A percentile compares a stretch with the other conserved stretches of the same genome.
Conservation (phyloP, 2,329 filamentous ascomycete species). For the Chaetothyriales sp. region DNA sequence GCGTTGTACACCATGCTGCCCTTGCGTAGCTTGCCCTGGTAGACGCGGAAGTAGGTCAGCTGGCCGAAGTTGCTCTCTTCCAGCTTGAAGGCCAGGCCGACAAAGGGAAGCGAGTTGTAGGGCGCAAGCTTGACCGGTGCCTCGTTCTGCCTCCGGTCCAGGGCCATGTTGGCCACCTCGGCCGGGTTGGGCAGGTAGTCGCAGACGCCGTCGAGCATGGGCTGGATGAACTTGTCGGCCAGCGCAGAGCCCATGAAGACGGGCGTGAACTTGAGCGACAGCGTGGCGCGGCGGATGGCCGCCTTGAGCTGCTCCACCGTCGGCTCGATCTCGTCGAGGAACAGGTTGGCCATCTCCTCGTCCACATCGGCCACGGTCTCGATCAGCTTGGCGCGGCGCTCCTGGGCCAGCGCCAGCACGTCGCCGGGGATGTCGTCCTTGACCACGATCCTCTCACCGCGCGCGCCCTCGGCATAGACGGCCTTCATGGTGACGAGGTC, state of each 20-base stretch:
- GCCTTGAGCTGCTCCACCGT: constrained; percentile 73
- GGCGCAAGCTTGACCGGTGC: constrained; percentile 74
- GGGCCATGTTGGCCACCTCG: constrained; percentile 75
- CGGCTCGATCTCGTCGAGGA: constrained; percentile 74
- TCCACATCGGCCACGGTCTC: constrained; percentile 96
- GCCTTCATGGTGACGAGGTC: constrained; percentile 87
- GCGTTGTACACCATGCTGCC: constrained; percentile 87
- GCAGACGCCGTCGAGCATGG: constrained; percentile 90
- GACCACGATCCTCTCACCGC: constrained; percentile 63
- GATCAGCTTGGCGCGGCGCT: constrained; percentile 74
- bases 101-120: constrained; percentile 86
- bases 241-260: constrained; percentile 95
- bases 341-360: constrained; percentile 92
- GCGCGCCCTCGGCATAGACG: constrained; percentile 74
- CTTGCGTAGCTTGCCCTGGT: constrained; percentile 83
- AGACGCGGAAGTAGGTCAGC: constrained; percentile 95
- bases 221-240: constrained; percentile 87
- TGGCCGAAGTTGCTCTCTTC: constrained; percentile 98
- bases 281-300: constrained; percentile 84
- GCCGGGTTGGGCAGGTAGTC: constrained; percentile 89
- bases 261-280: constrained; percentile 75
- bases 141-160: constrained; percentile 70
- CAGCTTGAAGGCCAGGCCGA: constrained; percentile 93
- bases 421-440: constrained; percentile 74
- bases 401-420: constrained; percentile 58